A percentile compares a stretch with the other conserved stretches of the same genome.
phyloP scores from a whole-genome alignment of 805 yeast species.

The Kurtzmaniella fragi region DNA sequence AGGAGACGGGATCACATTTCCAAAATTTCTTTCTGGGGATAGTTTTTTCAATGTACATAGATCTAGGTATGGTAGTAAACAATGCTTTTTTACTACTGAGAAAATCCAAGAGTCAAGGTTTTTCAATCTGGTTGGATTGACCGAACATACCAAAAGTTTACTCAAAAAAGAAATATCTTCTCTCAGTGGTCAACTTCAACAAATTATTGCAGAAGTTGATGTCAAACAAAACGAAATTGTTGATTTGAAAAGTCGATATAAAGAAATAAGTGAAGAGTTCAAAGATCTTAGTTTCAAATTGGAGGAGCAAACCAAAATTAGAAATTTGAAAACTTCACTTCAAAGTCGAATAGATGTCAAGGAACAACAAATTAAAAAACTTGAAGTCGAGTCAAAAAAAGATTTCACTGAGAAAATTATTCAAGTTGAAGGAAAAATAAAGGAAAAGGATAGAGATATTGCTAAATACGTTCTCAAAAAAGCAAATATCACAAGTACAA shows the following conservation, averaged over 20 bases:
- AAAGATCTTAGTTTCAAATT: constrained; percentile 10
- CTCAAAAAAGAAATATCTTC: constrained; percentile 1
- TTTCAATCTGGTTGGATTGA: constrained; percentile 25
- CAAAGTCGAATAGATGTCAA: constrained; percentile 18
- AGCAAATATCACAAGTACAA: constrained; percentile 17
- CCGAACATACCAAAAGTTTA: constrained; percentile 18
- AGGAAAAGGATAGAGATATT: constrained; percentile 12
- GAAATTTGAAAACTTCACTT: constrained; percentile 11
- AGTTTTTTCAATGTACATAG: constrained; percentile 43
- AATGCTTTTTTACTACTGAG: constrained; percentile 41
- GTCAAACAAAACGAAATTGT: constrained; percentile 20
- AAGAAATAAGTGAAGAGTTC: constrained; percentile 1
- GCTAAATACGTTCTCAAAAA: constrained; percentile 15
- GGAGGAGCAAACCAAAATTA: constrained; percentile 12
- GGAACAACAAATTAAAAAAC: constrained; percentile 22
- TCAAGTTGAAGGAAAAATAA: constrained; percentile 22
- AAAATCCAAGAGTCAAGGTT: constrained; percentile 22
- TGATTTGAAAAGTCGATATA: constrained; percentile 1
- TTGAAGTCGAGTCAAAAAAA: constrained; percentile 32
- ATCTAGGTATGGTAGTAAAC: constrained; percentile 64
- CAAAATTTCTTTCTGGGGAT: constrained; percentile 58
- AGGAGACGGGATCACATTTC: constrained; percentile 41
- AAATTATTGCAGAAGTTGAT: constrained; percentile 15
- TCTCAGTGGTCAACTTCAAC: constrained; percentile 2
- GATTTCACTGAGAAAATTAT: constrained; percentile 40